phyloP scores from a whole-genome alignment of 2,329 filamentous ascomycete genomes.

The Trichoderma harzianum region DNA sequence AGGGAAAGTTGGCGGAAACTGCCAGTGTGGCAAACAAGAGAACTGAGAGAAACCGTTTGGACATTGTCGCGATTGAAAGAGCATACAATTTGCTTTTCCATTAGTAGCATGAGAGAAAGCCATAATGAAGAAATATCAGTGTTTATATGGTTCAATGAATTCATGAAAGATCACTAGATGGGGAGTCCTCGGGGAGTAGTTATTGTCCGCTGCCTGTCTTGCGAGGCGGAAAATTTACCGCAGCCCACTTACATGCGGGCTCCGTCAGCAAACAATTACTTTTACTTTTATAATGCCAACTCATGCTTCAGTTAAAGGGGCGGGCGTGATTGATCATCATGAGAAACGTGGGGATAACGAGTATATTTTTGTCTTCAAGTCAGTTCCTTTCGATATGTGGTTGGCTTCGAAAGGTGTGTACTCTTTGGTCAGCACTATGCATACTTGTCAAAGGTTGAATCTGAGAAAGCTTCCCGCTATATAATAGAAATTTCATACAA shows the following conservation, averaged over 20 bases:
- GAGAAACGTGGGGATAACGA: background rate
- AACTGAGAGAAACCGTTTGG: background rate
- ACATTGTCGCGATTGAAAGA: background rate
- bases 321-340: background rate
- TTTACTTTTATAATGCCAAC: background rate
- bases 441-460: background rate
- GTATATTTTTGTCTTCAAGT: background rate
- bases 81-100: background rate
- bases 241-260: background rate
- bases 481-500: background rate
- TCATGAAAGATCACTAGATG: background rate
- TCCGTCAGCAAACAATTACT: background rate
- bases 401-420: background rate
- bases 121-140: background rate
- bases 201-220: background rate
- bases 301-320: background rate
- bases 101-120: background rate
- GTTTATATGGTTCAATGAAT: background rate
- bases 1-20: background rate
- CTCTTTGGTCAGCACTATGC: background rate
- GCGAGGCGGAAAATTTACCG: background rate
- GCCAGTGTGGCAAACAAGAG: background rate
- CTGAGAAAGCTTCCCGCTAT: background rate
- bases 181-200: background rate
- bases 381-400: background rate